These are phyloP conservation scores for Tetraselmis chui DNA, from an alignment of 139 green algal genomes.

Conservation along the genomic window DNA sequence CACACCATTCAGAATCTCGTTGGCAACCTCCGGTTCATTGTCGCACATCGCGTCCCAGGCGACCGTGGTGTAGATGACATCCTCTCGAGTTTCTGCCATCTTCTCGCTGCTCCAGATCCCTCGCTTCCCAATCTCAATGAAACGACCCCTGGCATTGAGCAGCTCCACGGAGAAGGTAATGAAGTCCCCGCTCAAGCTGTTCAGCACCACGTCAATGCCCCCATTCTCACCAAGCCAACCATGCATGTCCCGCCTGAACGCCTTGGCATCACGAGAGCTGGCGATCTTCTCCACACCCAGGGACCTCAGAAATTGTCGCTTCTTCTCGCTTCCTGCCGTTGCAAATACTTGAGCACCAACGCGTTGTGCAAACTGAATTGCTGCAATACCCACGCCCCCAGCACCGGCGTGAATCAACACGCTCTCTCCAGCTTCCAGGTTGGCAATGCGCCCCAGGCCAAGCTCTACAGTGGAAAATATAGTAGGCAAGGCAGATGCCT, in stretches of 20 bases:
- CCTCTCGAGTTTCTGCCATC: neutral
- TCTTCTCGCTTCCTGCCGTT: slow-evolving; percentile 59
- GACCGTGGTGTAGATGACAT: neutral
- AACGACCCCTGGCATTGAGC: neutral
- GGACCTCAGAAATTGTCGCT: slow-evolving; percentile 55
- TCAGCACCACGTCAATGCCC: slow-evolving; percentile 61
- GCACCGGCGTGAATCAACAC: slow-evolving; percentile 49
- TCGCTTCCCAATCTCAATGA: slow-evolving; percentile 3
- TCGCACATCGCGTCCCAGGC: neutral
- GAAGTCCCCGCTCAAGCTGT: slow-evolving; percentile 20
- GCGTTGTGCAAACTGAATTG: slow-evolving; percentile 13
- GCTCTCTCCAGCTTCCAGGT: slow-evolving; percentile 12
- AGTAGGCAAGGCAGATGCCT: neutral
- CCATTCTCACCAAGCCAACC: neutral
- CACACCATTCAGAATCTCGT: neutral
- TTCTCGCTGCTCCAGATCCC: neutral
- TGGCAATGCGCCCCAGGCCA: neutral
- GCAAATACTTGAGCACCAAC: slow-evolving; percentile 35
- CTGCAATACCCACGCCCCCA: slow-evolving; percentile 54
- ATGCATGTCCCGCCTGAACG: slow-evolving; percentile 15
- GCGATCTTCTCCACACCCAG: slow-evolving; percentile 38
- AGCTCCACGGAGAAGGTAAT: neutral
- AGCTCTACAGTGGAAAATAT: neutral
- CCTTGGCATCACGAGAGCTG: neutral
- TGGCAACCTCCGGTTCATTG: neutral